Percentiles rank a stretch among this genome's conserved stretches.
Conservation (phyloP, 1,284 basidiomycete species). For the Somion occarium region DNA sequence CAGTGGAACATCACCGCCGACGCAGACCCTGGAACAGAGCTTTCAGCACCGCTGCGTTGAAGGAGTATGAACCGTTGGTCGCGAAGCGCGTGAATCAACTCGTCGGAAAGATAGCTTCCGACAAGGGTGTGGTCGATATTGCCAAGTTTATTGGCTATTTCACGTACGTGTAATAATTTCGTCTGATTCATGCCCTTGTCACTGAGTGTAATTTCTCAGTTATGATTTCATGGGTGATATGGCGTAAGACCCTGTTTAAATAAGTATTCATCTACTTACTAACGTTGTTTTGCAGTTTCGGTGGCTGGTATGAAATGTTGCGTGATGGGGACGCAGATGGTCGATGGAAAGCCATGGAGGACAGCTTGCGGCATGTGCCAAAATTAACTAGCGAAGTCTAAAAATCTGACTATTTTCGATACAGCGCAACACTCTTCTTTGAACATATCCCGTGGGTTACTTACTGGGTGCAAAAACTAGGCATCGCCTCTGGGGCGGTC, state of each 20-base stretch:
- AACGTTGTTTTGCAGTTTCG: conserved; percentile 9
- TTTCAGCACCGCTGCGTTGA: conserved; percentile 33
- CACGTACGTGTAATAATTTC: conserved; percentile 21
- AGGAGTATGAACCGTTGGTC: conserved; percentile 34
- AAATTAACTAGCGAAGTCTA: too few relatives aligned
- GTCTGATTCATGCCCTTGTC: neutral
- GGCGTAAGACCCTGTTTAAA: conserved; percentile 17
- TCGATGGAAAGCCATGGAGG: conserved; percentile 11
- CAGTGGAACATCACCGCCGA: conserved; percentile 26
- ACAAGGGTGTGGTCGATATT: conserved; percentile 21
- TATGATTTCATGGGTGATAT: conserved; percentile 38
- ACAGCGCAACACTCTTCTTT: neutral
- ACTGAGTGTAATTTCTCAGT: conserved; percentile 13
- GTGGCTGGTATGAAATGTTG: conserved; percentile 20
- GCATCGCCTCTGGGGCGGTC: conserved; percentile 7
- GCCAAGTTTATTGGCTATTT: conserved; percentile 32
- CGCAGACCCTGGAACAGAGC: conserved; percentile 39
- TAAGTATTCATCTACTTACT: neutral
- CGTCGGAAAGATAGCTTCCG: conserved; percentile 23
- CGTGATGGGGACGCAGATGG: conserved; percentile 16
- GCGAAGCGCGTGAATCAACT: conserved; percentile 29
- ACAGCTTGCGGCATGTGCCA: conserved; percentile 11
- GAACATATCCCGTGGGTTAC: conserved; percentile 12
- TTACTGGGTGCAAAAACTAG: conserved; percentile 3
- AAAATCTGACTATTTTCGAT: neutral